These are phyloP conservation scores for Cnidoscolus chayamansa DNA, from an alignment of 441 rosid species.

Conservation along the genomic window DNA sequence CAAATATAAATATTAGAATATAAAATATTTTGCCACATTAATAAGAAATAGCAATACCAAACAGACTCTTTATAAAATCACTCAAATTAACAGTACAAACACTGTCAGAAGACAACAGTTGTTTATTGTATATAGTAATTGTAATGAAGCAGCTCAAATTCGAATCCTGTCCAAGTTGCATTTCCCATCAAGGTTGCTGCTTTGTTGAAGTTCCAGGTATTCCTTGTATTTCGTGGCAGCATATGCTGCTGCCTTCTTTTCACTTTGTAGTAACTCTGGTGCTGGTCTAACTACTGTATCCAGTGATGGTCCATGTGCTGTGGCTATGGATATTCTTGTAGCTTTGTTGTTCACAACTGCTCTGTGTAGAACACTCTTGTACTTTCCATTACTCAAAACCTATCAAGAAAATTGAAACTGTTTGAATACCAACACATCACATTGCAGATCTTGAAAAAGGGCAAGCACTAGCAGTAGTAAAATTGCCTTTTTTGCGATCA, in stretches of 20 bases:
- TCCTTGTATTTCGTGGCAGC: conserved; percentile 37
- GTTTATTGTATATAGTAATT: too few relatives aligned
- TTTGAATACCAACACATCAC: too few relatives aligned
- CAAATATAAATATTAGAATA: too few relatives aligned
- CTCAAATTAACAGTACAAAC: too few relatives aligned
- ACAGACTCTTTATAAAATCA: too few relatives aligned
- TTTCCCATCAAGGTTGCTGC: conserved; percentile 36
- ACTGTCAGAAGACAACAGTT: too few relatives aligned
- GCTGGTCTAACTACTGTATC: conserved; percentile 39
- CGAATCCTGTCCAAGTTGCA: conserved; percentile 33
- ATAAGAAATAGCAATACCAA: too few relatives aligned
- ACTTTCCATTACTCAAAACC: conserved; percentile 55
- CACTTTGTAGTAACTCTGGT: conserved; percentile 26
- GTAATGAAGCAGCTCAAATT: neutral
- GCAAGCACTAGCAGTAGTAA: too few relatives aligned
- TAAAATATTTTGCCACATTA: too few relatives aligned
- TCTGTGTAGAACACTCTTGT: conserved; percentile 45
- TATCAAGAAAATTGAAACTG: neutral
- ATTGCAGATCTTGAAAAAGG: too few relatives aligned
- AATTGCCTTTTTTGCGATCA: too few relatives aligned
- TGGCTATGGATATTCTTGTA: conserved; percentile 40
- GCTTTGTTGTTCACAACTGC: conserved; percentile 40
- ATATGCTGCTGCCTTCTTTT: conserved; percentile 25
- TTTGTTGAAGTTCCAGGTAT: conserved; percentile 38
- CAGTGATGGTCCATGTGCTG: conserved; percentile 39